phyloP scores from a whole-genome alignment of 495 filamentous ascomycete species.

The Penicillium herquei region DNA sequence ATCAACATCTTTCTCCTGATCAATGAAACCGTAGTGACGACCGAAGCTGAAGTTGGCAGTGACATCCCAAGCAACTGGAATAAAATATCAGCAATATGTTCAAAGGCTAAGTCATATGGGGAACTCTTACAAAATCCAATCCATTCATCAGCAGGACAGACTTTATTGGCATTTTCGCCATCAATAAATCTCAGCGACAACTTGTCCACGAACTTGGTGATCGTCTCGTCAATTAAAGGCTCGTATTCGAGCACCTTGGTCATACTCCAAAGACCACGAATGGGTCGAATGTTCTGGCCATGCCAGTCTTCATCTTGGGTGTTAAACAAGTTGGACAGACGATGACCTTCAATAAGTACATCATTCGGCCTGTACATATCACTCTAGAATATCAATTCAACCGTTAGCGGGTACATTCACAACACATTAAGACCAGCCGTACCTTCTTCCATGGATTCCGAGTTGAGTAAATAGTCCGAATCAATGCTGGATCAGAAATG shows the following conservation, averaged over 20 bases:
- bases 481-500: slow-evolving; percentile 42
- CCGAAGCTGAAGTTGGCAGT: slow-evolving; percentile 41
- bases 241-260: slow-evolving; percentile 33
- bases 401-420: background rate
- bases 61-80: slow-evolving; percentile 42
- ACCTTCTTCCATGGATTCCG: slow-evolving; percentile 29
- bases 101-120: background rate
- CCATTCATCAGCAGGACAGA: slow-evolving; percentile 38
- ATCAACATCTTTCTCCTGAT: slow-evolving; percentile 37
- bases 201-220: slow-evolving; percentile 22
- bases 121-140: slow-evolving; percentile 37
- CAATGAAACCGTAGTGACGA: slow-evolving; percentile 40
- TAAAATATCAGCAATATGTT: background rate
- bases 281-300: slow-evolving; percentile 20
- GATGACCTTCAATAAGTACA: slow-evolving; percentile 20
- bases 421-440: no score
- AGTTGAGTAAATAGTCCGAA: slow-evolving; percentile 43
- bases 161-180: slow-evolving; percentile 16
- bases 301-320: slow-evolving; percentile 45
- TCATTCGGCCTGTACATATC: slow-evolving; percentile 28
- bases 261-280: slow-evolving; percentile 42
- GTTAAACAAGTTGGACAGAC: slow-evolving; percentile 37
- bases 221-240: slow-evolving; percentile 27
- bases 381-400: slow-evolving; percentile 17
- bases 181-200: slow-evolving; percentile 19